Evolutionary conservation across 75 land plant species (phyloP).

Genomic region (Pinus albicaulis): DNA sequence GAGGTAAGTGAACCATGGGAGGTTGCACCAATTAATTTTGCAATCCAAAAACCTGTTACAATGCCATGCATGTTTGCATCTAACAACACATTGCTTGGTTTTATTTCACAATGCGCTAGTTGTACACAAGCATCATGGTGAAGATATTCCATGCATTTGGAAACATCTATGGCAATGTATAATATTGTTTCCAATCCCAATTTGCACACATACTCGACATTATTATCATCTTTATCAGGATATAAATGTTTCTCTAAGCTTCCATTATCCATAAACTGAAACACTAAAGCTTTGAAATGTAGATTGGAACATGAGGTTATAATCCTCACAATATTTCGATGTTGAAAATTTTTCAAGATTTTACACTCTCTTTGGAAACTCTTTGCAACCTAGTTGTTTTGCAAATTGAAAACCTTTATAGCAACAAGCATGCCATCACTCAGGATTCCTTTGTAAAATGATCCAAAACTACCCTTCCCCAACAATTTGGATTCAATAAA

Average conservation of each 20-base stretch:
- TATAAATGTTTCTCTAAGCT: conserved; percentile 18
- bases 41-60: conserved; percentile 34
- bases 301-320: conserved; percentile 23
- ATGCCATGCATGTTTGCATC: conserved; percentile 25
- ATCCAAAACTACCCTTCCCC: conserved; percentile 24
- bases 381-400: background rate
- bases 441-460: conserved; percentile 23
- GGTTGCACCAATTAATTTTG: conserved; percentile 23
- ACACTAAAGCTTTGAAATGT: conserved; percentile 32
- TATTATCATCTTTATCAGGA: background rate
- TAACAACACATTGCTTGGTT: conserved; percentile 44
- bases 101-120: conserved; percentile 37
- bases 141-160: conserved; percentile 28
- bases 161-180: conserved; percentile 24
- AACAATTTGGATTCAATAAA: conserved; percentile 14
- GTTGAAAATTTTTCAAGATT: conserved; percentile 14
- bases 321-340: conserved; percentile 28
- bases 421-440: conserved; percentile 18
- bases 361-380: conserved; percentile 21
- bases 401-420: conserved; percentile 21
- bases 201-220: background rate
- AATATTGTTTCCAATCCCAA: conserved; percentile 4
- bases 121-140: conserved; percentile 21
- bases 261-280: conserved; percentile 38
- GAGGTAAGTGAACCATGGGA: background rate